Conservation (phyloP, 179 eudicot species). For the Gypsophila paniculata region DNA sequence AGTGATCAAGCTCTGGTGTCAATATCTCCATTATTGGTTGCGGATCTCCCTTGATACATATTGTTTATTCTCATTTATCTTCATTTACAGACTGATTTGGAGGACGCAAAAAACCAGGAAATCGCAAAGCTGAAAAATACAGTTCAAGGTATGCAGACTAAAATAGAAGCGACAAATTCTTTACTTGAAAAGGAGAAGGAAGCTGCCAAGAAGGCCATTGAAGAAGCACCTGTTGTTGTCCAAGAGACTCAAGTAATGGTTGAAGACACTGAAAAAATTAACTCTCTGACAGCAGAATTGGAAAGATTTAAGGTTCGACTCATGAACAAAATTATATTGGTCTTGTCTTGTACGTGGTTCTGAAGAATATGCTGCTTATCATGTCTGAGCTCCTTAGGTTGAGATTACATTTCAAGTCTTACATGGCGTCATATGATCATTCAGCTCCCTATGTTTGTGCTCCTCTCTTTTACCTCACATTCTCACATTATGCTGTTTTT, state of each 20-base stretch:
- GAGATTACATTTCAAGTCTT: background rate
- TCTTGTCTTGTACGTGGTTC: background rate
- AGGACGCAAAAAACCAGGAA: conserved; percentile 85
- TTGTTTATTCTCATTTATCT: background rate
- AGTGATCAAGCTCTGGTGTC: background rate
- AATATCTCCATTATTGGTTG: background rate
- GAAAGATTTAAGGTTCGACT: conserved; percentile 55
- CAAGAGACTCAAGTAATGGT: conserved; percentile 77
- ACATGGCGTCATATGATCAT: background rate
- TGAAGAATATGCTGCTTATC: background rate
- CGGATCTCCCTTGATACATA: conserved; percentile 2
- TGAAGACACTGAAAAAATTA: conserved; percentile 76
- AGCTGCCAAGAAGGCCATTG: conserved; percentile 70
- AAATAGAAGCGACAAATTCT: conserved; percentile 66
- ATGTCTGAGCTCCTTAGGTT: background rate
- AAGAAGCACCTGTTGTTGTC: conserved; percentile 87
- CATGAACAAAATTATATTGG: conserved; percentile 5
- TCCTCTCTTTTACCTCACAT: background rate
- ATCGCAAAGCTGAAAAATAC: conserved; percentile 56
- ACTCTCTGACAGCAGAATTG: conserved; percentile 59
- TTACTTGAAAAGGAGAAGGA: conserved; percentile 68
- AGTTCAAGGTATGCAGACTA: conserved; percentile 57
- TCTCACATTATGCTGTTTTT: too few species aligned
- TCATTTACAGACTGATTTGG: conserved; percentile 75
- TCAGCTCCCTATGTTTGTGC: background rate